These are phyloP conservation scores for Capsicum chinense DNA, from an alignment of 257 asterid genomes.

Conservation along the genomic window DNA sequence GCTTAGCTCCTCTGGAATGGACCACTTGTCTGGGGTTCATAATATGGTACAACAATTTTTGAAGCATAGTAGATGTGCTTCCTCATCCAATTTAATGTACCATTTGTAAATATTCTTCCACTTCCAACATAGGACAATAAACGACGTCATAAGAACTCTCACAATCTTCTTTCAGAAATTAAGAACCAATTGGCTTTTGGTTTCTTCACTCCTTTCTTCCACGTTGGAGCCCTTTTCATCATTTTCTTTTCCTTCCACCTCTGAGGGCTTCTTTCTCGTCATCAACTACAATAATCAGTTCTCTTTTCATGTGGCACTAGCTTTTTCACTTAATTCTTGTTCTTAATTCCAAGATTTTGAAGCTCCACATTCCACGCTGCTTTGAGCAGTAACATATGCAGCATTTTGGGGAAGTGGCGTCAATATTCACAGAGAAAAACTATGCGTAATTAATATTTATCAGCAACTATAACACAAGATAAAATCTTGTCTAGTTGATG, in stretches of 20 bases:
- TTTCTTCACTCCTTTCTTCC: neutral
- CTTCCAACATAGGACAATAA: neutral
- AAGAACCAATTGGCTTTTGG: neutral
- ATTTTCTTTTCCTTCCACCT: neutral
- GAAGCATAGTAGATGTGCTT: neutral
- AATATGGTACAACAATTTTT: neutral
- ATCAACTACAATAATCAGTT: slow-evolving; percentile 8
- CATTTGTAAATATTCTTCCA: neutral
- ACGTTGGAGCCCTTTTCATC: neutral
- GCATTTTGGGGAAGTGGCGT: too few relatives aligned
- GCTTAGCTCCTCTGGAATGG: neutral
- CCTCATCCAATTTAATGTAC: neutral
- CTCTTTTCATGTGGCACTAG: neutral
- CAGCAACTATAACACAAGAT: too few relatives aligned
- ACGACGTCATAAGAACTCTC: neutral
- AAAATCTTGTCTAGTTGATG: too few relatives aligned
- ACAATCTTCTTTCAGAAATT: neutral
- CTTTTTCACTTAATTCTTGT: too few relatives aligned
- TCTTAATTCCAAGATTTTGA: too few relatives aligned
- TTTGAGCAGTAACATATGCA: too few relatives aligned
- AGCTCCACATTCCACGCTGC: too few relatives aligned
- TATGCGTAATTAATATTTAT: too few relatives aligned
- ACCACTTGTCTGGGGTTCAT: neutral
- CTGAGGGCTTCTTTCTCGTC: neutral
- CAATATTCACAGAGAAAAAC: too few relatives aligned